Evolutionary conservation across 371 early-diverging fungal species (phyloP).

Genomic region (Furculomyces boomerangus): DNA sequence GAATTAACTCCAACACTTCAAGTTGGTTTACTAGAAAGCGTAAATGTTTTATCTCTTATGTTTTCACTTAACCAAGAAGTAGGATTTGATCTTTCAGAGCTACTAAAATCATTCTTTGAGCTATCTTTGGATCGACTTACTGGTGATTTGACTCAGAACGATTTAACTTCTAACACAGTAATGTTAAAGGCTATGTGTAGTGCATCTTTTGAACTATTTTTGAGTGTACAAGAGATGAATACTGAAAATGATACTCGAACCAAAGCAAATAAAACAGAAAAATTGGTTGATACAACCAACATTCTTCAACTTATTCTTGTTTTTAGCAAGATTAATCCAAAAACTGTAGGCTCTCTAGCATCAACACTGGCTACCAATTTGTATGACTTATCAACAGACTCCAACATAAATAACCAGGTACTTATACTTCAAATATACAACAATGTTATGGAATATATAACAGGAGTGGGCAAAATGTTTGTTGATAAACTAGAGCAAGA

Average conservation of each 20-base stretch:
- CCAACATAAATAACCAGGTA: not conserved
- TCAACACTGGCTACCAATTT: not conserved
- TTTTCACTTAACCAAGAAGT: not conserved
- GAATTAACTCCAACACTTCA: not conserved
- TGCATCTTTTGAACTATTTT: not conserved
- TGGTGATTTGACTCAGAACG: not conserved
- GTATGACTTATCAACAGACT: not conserved
- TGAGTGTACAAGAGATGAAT: not conserved
- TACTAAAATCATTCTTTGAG: not conserved
- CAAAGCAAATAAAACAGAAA: not conserved
- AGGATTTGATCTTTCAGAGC: not conserved
- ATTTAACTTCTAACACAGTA: not conserved
- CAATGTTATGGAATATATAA: not conserved
- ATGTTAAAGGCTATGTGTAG: not conserved
- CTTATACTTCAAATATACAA: slow-evolving; percentile 1
- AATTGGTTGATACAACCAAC: not conserved
- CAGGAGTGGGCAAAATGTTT: slow-evolving; percentile 12
- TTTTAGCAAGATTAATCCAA: not conserved
- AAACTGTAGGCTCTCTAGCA: not conserved
- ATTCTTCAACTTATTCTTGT: not conserved
- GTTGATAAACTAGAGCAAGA: slow-evolving; percentile 31
- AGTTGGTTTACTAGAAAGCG: not conserved
- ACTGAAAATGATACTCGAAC: not conserved
- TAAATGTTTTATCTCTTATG: not conserved
- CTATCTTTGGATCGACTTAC: not conserved